phyloP scores from a whole-genome alignment of 306 rosid species.

The Oxytropis ochrocephala region DNA sequence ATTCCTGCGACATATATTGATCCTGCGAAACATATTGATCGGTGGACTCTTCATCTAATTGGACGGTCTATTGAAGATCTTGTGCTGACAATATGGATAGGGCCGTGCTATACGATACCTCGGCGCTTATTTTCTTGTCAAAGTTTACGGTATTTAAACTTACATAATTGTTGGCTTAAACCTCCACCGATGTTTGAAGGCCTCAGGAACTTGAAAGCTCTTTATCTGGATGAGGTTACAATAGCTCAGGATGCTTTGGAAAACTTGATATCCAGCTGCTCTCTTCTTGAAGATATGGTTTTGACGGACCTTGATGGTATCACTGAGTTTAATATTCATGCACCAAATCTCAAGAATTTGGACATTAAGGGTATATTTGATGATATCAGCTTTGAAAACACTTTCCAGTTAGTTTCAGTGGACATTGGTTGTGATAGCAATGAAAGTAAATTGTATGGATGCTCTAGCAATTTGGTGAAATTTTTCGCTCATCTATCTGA shows the following conservation, averaged over 20 bases:
- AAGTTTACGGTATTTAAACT: too few relatives aligned
- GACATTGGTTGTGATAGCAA: too few relatives aligned
- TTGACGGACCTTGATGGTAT: conserved; percentile 42
- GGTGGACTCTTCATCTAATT: too few relatives aligned
- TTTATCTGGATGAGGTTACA: conserved; percentile 49
- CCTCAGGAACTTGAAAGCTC: conserved; percentile 45
- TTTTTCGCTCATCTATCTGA: conserved; percentile 43
- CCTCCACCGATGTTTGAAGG: too few relatives aligned
- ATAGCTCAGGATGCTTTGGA: conserved; percentile 45
- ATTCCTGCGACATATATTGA: too few relatives aligned
- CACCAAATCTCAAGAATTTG: conserved; percentile 41
- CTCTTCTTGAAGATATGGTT: conserved; percentile 41
- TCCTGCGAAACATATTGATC: too few relatives aligned
- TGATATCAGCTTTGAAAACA: conserved; percentile 37
- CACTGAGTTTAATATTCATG: conserved; percentile 37
- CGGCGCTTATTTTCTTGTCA: too few relatives aligned
- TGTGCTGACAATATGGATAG: too few relatives aligned
- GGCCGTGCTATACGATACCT: too few relatives aligned
- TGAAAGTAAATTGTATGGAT: conserved; percentile 17
- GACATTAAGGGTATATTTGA: conserved; percentile 37
- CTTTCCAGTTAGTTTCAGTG: conserved; percentile 36
- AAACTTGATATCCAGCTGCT: conserved; percentile 39
- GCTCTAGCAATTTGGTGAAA: conserved; percentile 39
- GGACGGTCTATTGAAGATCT: too few relatives aligned
- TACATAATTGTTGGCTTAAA: too few relatives aligned